Conservation (phyloP, 75 land plant species). For the Pinus taeda region DNA sequence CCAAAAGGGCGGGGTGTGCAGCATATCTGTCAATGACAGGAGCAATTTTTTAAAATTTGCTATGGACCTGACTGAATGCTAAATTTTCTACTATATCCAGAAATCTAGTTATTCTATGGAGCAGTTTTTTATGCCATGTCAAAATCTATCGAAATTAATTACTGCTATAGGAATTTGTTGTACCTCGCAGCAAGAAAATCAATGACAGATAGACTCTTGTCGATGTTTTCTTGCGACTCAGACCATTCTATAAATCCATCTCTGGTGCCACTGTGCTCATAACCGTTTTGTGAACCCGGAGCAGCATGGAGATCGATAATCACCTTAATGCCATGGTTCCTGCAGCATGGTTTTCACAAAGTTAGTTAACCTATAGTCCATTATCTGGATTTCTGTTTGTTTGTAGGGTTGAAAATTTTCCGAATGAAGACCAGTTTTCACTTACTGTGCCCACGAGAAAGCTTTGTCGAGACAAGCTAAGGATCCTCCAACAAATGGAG, state of each 20-base stretch:
- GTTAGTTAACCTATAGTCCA: too few species aligned
- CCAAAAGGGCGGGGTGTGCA: constrained; percentile 18
- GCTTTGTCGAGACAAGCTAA: constrained; percentile 25
- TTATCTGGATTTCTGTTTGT: too few species aligned
- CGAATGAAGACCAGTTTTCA: too few species aligned
- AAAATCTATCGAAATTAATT: too few species aligned
- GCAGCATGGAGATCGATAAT: constrained; percentile 56
- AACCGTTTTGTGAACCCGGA: constrained; percentile 41
- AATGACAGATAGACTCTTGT: constrained; percentile 48
- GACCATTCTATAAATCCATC: constrained; percentile 41
- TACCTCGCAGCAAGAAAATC: constrained; percentile 80
- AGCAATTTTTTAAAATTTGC: too few species aligned
- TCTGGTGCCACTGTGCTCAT: constrained; percentile 36
- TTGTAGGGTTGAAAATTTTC: too few species aligned
- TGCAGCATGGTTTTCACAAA: not conserved
- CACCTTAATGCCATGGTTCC: constrained; percentile 55
- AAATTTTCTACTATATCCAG: not conserved
- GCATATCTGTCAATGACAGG: constrained; percentile 17
- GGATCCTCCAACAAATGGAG: constrained; percentile 29
- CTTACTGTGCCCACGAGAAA: constrained; percentile 28
- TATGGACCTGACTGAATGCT: too few species aligned
- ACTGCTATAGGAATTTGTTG: too few species aligned
- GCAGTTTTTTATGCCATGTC: too few species aligned
- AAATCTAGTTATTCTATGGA: not conserved
- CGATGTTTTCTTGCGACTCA: constrained; percentile 27